Evolutionary conservation across 2,329 filamentous ascomycete species (phyloP).

Genomic region (Rhynchosporium graminicola): DNA sequence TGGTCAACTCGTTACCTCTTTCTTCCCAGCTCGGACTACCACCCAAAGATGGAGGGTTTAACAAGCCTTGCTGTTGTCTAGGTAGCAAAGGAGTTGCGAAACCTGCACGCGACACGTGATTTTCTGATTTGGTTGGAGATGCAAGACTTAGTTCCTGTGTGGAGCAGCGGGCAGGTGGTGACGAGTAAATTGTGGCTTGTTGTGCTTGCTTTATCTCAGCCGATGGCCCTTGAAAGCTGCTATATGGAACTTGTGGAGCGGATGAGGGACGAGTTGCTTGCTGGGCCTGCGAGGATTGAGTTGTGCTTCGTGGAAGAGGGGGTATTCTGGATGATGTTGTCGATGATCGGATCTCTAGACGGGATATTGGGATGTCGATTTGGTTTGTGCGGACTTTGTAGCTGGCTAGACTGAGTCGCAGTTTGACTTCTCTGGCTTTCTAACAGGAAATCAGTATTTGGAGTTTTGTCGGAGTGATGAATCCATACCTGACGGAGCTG

Average conservation of each 20-base stretch:
- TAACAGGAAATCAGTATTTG: conserved; percentile 37
- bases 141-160: neutral
- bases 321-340: neutral
- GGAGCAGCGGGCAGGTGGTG: conserved; percentile 11
- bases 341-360: conserved; percentile 50
- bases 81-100: conserved; percentile 26
- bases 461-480: neutral
- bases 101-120: conserved; percentile 2
- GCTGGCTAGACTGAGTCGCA: conserved; percentile 69
- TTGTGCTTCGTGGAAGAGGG: conserved; percentile 1
- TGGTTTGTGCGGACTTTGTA: conserved; percentile 79
- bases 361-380: conserved; percentile 62
- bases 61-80: conserved; percentile 20
- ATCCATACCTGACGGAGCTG: conserved; percentile 28
- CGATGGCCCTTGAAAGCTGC: conserved; percentile 21
- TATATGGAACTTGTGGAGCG: conserved; percentile 7
- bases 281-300: neutral
- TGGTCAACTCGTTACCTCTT: conserved; percentile 2
- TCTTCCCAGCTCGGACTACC: conserved; percentile 9
- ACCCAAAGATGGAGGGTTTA: conserved; percentile 22
- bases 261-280: conserved; percentile 2
- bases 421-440: conserved; percentile 65
- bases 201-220: conserved; percentile 11
- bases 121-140: conserved; percentile 16
- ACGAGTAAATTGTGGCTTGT: conserved; percentile 17